Evolutionary conservation across 768 basidiomycete genomes (phyloP).

Genomic region (Cystofilobasidium macerans): DNA sequence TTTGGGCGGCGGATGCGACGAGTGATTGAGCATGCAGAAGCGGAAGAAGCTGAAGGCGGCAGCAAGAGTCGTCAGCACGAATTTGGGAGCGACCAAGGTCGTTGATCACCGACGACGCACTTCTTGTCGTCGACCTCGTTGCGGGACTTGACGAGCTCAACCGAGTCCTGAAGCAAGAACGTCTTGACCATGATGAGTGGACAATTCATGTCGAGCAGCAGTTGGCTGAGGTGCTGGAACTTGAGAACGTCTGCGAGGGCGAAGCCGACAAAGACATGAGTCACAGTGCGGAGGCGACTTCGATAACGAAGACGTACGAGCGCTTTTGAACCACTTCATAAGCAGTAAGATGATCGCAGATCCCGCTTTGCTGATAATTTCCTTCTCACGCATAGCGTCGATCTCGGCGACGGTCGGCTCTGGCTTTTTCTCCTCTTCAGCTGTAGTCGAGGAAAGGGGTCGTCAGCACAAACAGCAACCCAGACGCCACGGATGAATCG

Average conservation of each 20-base stretch:
- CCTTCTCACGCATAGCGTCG: conserved; percentile 86
- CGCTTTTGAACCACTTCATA: conserved; percentile 97
- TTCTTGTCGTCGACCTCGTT: conserved; percentile 79
- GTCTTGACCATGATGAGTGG: conserved; percentile 87
- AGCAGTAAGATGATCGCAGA: conserved; percentile 83
- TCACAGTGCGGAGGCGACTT: too few species aligned
- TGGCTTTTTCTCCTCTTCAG: conserved; percentile 38
- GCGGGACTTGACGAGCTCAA: conserved; percentile 68
- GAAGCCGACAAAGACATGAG: not conserved
- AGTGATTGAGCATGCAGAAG: conserved; percentile 71
- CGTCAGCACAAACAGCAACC: not conserved
- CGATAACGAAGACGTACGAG: conserved; percentile 64
- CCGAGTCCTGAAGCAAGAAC: conserved; percentile 92
- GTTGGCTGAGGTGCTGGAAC: conserved; percentile 93
- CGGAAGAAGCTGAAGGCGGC: conserved; percentile 73
- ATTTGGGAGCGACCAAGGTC: not conserved
- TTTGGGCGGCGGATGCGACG: conserved; percentile 51
- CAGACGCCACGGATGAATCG: not conserved
- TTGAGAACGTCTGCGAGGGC: conserved; percentile 85
- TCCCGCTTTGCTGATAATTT: conserved; percentile 93
- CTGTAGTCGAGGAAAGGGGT: not conserved
- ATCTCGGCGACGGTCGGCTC: conserved; percentile 72
- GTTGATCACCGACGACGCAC: conserved; percentile 44
- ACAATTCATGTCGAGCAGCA: conserved; percentile 89
- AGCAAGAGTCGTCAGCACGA: not conserved